Evolutionary conservation across 257 asterid species (phyloP), one percentile per base, ranked within the genome.

Genomic region (Solanum dulcamara): DNA sequence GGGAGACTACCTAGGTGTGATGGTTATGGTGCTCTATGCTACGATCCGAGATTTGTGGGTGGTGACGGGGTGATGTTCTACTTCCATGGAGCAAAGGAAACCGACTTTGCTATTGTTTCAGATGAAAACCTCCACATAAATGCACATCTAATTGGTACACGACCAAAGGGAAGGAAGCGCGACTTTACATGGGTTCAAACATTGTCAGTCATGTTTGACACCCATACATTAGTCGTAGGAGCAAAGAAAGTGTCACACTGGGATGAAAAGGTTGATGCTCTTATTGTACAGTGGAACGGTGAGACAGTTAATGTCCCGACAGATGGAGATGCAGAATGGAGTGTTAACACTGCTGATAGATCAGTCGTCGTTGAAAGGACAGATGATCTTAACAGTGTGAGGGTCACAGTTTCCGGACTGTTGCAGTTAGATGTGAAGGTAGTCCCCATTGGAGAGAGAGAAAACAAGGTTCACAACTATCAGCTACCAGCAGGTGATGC

Each of bases 161-260:
- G 96, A 81, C 98, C 97, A 2, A 38, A 84, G 7, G 98, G 97
- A 37, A 90, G 96, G 87, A 91, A 92, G 5, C 93, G 94, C 0
- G 97, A 94, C 90, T 94, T 84, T 18, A 93, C 98, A 10, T 94
- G 98, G 98, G 94, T 94, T 5, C 95, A 94, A 87, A 95, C 94
- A 55, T 90, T 94, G 50, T 91, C 96, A 2, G 70, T 94, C 87
- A 90, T 92, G 91, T 91, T 93, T 15, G 93, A 92, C 32, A 12
- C 86, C 18, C 94, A 94, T 86, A 92, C 94, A 0, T 72, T 94
- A 51, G 86, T 88, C 77, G 12, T 94, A 10, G 94, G 92, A 20
- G 94, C 98, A 68, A 91, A 87, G 66, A 86, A 84, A 46, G 90
- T 90, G 44, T 28, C 93, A n/a, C 89, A 86, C 4, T 94, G 98